Base-by-base conservation (phyloP, 352 stramenopile genomes). In the Peronospora tabacina region DNA sequence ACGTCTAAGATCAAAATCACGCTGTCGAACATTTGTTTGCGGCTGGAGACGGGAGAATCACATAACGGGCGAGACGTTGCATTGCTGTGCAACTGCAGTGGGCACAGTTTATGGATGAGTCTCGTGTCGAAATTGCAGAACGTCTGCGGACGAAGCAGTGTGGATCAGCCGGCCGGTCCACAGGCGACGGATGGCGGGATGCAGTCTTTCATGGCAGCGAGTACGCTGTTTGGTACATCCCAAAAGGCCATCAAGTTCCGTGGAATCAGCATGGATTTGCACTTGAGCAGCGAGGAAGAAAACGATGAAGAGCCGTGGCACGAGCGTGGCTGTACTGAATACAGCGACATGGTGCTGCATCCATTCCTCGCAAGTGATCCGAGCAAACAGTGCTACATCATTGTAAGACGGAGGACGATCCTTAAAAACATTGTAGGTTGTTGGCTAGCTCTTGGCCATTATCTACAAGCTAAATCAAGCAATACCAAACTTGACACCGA, bases 1-100 rank as follows among this genome's bases (percentile, higher is more conserved):
- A 92, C 83, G 48, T 91, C 81, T 36, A 94, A 92, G 52, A 91
- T 94, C 58, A 94, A 94, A 58, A 67, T 94, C 7, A 94, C 82
- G 29, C 42, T 94, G 37, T 87, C 82, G 15, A 94, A 94, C 55
- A 81, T 94, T 45, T 94, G 82, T 24, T 39, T 91, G 28, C 65
- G 78, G 1, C 46, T 94, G 11, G 81, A 91, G 58, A 87, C 82
- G 0, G 66, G 74, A 7, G 70, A 86, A 24, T 53, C 75, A 15
- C 60, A 78, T 33, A 81, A 71, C 36, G 75, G 61, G 37, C 72
- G 77, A 29, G 71, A 87, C 52, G 70, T 88, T 7, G 78, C 83
- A 11, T 38, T 94, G 39, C 54, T 89, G 28, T 87, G 77, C 32
- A 75, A 34, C 48, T 94, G 28, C 66, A 89, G 39, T 94, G 83